Evolutionary conservation across 2,329 filamentous ascomycete genomes (phyloP), one percentile per base, ranked within the genome.

Genomic region (Ceratocystis eucalypticola): DNA sequence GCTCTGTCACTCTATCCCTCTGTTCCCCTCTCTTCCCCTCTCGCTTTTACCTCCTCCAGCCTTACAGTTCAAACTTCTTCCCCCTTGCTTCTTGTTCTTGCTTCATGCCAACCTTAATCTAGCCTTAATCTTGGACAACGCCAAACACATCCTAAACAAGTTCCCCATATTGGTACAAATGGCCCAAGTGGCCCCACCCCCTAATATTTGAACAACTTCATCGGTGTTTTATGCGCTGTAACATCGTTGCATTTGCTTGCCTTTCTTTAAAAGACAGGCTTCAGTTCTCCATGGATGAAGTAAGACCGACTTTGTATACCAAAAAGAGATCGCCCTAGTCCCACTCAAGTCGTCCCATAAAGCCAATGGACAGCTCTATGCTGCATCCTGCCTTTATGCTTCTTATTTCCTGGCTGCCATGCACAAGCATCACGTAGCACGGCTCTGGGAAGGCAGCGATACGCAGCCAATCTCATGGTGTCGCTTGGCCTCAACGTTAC

Each of bases 71-170:
- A 22, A 25, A 25, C 25, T 25, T 53, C 48, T 5, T 33, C 28
- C 53, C 46, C 53, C 53, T 57, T 57, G 53, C 53, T 17, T 57
- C 53, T 7, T 57, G 53, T 12, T 57, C 53, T 57, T 57, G 25
- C 53, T 57, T 57, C 53, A 57, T 30, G 53, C 25, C 53, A 57
- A 57, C 53, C 53, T 57, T 57, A 57, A 57, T 57, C 53, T 57
- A 57, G 53, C 53, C 53, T 57, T 57, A 57, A 57, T 15, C 53
- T 57, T 57, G 22, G 30, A 33, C 53, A 57, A 30, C 53, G 8
- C 53, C 53, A 57, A 57, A 57, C 53, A 57, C 22, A 57, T 57
- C 53, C 15, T 57, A 57, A 57, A 57, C 53, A 28, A 57, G 53
- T 2, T 30, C 37, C 10, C 37, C 37, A 41, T 41, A 41, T 41